phyloP scores from a whole-genome alignment of 257 asterid genomes.

The Rhazya stricta region DNA sequence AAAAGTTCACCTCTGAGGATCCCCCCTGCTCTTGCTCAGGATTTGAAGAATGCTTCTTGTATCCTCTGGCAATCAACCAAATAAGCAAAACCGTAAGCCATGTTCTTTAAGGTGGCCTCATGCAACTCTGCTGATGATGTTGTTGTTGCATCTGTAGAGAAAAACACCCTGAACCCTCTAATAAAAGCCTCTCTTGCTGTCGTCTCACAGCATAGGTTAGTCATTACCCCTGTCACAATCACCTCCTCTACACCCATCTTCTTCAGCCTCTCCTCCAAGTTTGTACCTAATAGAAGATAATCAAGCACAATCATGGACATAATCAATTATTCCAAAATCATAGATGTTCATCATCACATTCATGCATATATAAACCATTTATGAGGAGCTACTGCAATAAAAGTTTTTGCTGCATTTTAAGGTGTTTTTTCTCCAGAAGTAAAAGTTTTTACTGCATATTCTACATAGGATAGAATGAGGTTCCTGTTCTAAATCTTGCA shows the following conservation, averaged over 20 bases:
- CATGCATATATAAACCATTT: not conserved
- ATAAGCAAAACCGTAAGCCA: slow-evolving; percentile 74
- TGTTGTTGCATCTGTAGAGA: slow-evolving; percentile 70
- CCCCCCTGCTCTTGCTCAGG: not conserved
- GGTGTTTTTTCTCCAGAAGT: not conserved
- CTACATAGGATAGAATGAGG: too few relatives aligned
- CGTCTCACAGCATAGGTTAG: slow-evolving; percentile 75
- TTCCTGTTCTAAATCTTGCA: too few relatives aligned
- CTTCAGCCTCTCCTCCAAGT: slow-evolving; percentile 48
- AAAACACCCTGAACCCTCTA: slow-evolving; percentile 63
- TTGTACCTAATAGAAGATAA: slow-evolving; percentile 37
- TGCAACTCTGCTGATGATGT: slow-evolving; percentile 60
- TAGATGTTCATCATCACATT: not conserved
- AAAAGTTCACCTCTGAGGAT: too few relatives aligned
- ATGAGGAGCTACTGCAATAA: not conserved
- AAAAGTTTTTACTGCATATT: too few relatives aligned
- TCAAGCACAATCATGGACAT: not conserved
- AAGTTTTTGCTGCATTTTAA: not conserved
- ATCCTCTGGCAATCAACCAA: slow-evolving; percentile 51
- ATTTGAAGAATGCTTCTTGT: slow-evolving; percentile 31
- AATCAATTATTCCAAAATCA: not conserved
- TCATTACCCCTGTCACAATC: slow-evolving; percentile 75
- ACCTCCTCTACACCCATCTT: slow-evolving; percentile 62
- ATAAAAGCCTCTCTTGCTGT: slow-evolving; percentile 73
- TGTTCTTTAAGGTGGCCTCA: slow-evolving; percentile 65